phyloP scores from a whole-genome alignment of 2,329 filamentous ascomycete genomes.

The Trichoderma semiorbis region DNA sequence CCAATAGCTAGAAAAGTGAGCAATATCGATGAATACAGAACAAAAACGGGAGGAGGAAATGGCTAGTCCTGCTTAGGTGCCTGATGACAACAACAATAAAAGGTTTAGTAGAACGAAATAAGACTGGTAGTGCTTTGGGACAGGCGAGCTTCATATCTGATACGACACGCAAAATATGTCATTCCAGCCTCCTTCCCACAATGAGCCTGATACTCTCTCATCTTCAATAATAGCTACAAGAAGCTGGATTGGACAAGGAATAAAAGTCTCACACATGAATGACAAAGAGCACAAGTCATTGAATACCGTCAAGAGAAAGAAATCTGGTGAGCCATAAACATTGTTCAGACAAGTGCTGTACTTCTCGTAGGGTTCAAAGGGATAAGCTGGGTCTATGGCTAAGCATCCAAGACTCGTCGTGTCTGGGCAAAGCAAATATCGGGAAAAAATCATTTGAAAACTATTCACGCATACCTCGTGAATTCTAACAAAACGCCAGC shows the following conservation, averaged over 20 bases:
- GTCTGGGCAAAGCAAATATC: neutral
- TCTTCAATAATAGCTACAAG: neutral
- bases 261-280: neutral
- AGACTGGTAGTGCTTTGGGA: neutral
- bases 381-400: neutral
- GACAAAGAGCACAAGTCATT: neutral
- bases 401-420: neutral
- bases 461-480: slow-evolving; percentile 35
- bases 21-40: neutral
- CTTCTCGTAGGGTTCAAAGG: neutral
- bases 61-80: neutral
- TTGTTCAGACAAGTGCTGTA: neutral
- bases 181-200: neutral
- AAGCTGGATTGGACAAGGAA: neutral
- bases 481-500: slow-evolving; percentile 29
- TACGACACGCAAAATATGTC: neutral
- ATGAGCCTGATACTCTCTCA: neutral
- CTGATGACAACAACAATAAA: neutral
- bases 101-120: too few relatives aligned
- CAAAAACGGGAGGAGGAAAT: too few relatives aligned
- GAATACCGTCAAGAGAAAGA: neutral
- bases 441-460: slow-evolving; percentile 21
- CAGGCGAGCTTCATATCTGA: neutral
- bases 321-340: neutral
- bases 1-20: neutral